Base-by-base conservation (phyloP, 805 yeast genomes). In the Candida pini region DNA sequence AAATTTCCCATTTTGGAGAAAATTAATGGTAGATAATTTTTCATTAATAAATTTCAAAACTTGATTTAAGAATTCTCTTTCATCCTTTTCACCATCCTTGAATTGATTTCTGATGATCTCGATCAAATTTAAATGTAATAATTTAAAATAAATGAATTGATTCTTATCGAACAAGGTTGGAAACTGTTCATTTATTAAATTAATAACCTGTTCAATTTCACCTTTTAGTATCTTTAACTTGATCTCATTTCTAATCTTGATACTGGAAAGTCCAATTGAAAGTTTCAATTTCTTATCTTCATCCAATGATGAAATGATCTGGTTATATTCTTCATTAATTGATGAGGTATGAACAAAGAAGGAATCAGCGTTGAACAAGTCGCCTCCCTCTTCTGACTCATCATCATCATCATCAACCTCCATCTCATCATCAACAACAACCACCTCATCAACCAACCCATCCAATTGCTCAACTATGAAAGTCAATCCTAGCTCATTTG, bases 21-120 rank as follows among this genome's bases (percentile, higher is more conserved):
- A 52, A 27, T 49, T 51, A 5, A 49, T 34, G 14, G 52, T 53
- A 2, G 62, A 55, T 17, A 59, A 43, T 48, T 78, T 78, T 15
- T 69, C 72, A 40, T 78, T 68, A 7, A 83, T 79, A 57, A 81
- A 81, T 7, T 60, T 52, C 15, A 82, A 67, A 3, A 81, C 68
- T 12, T 59, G 64, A 36, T 71, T 56, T 27, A 81, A 65, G 43
- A 81, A 81, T 18, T 56, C 52, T 35, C 67, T 64, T 25, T 74
- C 76, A 29, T 56, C 56, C 12, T 36, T 54, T 12, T 47, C 36
- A 24, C 56, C 45, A 9, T 51, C 41, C 15, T 48, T 45, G 31
- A 66, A 62, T 28, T 77, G 75, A n/a, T 53, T 53, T 25, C 90
- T 61, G 24, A 88, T 86, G 75, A 83, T 77, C 57, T 89, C 96